phyloP scores from a whole-genome alignment of 345 rosid genomes.

The Garcia nutans region DNA sequence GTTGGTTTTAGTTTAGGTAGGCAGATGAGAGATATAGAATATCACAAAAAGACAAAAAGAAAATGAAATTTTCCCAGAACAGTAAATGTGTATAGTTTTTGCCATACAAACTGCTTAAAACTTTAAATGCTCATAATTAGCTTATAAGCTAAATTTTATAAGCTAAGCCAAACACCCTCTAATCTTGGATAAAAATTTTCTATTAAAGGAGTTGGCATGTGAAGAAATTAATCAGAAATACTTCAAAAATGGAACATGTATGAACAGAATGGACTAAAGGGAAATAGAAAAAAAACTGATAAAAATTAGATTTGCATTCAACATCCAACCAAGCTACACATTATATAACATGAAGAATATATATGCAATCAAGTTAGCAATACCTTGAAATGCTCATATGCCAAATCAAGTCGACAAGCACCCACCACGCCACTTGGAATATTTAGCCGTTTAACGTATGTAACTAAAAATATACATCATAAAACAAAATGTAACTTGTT shows the following conservation, averaged over 20 bases:
- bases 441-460: conserved; percentile 78
- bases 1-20: background rate
- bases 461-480: conserved; percentile 41
- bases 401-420: conserved; percentile 94
- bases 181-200: no score
- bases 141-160: no score
- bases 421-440: conserved; percentile 97
- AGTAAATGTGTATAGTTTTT: background rate
- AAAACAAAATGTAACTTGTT: conserved; percentile 11
- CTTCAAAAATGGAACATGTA: background rate
- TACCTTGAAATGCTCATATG: conserved; percentile 99
- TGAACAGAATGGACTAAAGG: background rate
- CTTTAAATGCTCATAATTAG: no score
- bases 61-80: background rate
- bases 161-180: no score
- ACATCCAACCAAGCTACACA: conserved; percentile 1
- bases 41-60: background rate
- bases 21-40: background rate
- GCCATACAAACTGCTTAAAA: no score
- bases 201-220: background rate
- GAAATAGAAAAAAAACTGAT: background rate
- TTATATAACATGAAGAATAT: conserved; percentile 10
- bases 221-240: background rate
- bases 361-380: conserved; percentile 13
- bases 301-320: conserved; percentile 4